phyloP scores from a whole-genome alignment of 495 filamentous ascomycete species.

The Penicillium samsonianum region DNA sequence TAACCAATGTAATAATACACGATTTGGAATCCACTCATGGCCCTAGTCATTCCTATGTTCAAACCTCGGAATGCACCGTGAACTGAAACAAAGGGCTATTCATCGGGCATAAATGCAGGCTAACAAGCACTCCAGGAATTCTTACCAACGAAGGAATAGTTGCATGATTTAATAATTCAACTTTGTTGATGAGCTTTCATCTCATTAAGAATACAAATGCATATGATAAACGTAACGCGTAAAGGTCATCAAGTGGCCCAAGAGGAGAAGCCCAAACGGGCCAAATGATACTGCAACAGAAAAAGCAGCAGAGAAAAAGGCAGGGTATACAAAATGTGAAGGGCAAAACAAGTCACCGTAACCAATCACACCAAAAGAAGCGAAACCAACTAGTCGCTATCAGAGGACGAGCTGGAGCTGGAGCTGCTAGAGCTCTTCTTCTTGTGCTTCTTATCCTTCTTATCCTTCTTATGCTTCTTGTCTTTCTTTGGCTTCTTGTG shows the following conservation, averaged over 20 bases:
- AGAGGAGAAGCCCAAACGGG: neutral
- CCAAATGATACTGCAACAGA: neutral
- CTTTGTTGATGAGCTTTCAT: neutral
- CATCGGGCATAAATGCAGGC: neutral
- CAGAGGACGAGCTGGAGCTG: conserved; percentile 33
- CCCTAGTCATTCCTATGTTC: neutral
- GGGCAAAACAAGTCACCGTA: neutral
- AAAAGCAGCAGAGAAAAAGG: neutral
- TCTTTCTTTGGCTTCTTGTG: conserved; percentile 30
- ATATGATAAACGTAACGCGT: conserved; percentile 1
- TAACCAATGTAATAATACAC: conserved; percentile 2
- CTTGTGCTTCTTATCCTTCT: conserved; percentile 33
- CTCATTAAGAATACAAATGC: conserved; percentile 7
- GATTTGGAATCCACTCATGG: neutral
- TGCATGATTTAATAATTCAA: neutral
- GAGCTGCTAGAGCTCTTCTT: conserved; percentile 32
- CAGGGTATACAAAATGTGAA: conserved; percentile 8
- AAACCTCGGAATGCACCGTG: neutral
- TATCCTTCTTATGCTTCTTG: conserved; percentile 35
- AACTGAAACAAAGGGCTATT: neutral
- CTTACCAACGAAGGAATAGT: neutral
- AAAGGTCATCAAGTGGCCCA: neutral
- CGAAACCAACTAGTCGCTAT: conserved; percentile 14
- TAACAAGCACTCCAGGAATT: neutral
- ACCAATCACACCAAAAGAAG: neutral